A percentile compares a stretch with the other conserved stretches of the same genome.
Evolutionary conservation across 164 flowering plant species (phyloP).

Genomic region (Magnolia kwangsiensis): DNA sequence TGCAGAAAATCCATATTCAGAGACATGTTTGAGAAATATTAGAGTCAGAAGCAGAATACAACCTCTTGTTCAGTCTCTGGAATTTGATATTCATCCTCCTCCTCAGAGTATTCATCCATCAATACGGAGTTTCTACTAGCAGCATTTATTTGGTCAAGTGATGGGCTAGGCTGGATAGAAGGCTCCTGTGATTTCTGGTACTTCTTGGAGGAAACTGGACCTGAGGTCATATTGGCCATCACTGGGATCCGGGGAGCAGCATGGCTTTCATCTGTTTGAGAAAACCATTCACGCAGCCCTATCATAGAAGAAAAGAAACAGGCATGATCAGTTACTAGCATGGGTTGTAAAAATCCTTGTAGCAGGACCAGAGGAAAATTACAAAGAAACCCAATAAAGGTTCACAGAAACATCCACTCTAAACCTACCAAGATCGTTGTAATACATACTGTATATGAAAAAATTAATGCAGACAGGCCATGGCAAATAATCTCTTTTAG

Average conservation of each 20-base stretch:
- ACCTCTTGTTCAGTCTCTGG: constrained; percentile 88
- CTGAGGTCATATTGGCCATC: constrained; percentile 87
- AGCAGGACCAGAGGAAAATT: neutral
- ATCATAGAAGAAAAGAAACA: constrained; percentile 12
- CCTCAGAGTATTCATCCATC: constrained; percentile 94
- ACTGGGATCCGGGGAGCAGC: constrained; percentile 81
- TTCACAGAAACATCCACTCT: too few species aligned
- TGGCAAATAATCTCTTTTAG: neutral
- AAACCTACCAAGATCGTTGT: neutral
- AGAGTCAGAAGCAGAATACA: constrained; percentile 8
- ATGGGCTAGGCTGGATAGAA: constrained; percentile 35
- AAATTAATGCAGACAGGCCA: neutral
- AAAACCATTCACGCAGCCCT: constrained; percentile 97
- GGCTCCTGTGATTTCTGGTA: constrained; percentile 39
- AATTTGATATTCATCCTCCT: constrained; percentile 83
- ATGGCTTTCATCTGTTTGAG: constrained; percentile 86
- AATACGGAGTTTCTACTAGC: constrained; percentile 61
- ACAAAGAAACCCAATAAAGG: too few species aligned
- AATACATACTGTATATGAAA: neutral
- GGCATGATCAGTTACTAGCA: neutral
- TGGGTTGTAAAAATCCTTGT: neutral
- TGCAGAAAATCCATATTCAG: constrained; percentile 15
- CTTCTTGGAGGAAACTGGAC: constrained; percentile 55
- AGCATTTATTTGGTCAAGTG: constrained; percentile 58
- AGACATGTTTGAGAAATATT: neutral